phyloP scores from a whole-genome alignment of 1,139 yeast genomes.

The Pichia sp. region DNA sequence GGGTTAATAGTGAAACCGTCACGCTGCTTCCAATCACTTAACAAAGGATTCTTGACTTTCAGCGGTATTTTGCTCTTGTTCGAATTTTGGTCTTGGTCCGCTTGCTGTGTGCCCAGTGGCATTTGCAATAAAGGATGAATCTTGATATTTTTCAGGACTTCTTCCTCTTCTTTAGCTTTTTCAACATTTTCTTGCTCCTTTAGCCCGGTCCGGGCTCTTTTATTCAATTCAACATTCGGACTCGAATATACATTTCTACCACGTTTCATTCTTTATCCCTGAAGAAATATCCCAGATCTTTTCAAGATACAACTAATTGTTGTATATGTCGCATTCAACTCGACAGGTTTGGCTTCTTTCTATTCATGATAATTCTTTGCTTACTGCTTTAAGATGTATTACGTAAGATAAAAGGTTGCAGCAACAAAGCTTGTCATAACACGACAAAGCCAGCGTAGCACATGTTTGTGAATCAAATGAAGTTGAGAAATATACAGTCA shows the following conservation, averaged over 20 bases:
- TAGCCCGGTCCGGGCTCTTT: not conserved
- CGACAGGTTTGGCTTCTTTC: no score
- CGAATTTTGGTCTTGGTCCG: not conserved
- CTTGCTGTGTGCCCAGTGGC: not conserved
- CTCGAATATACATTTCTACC: not conserved
- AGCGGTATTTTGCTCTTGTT: not conserved
- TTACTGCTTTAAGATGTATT: no score
- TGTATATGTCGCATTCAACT: no score
- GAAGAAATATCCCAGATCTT: no score
- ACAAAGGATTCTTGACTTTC: slow-evolving; percentile 19
- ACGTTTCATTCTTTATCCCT: not conserved
- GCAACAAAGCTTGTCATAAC: no score
- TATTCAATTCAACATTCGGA: not conserved
- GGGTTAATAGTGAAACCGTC: slow-evolving; percentile 53
- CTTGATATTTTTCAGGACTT: slow-evolving; percentile 37
- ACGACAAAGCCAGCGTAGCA: no score
- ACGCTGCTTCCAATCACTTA: slow-evolving; percentile 26
- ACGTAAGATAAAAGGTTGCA: no score
- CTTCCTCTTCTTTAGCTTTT: not conserved
- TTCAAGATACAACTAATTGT: no score
- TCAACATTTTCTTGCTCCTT: slow-evolving; percentile 17
- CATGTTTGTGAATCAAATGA: no score
- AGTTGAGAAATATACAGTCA: no score
- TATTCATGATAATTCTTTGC: no score
- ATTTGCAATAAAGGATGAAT: slow-evolving; percentile 54